Percentiles rank a stretch among this genome's conserved stretches.
These are phyloP conservation scores for Durio zibethinus DNA, from an alignment of 345 rosid genomes.

Conservation along the genomic window DNA sequence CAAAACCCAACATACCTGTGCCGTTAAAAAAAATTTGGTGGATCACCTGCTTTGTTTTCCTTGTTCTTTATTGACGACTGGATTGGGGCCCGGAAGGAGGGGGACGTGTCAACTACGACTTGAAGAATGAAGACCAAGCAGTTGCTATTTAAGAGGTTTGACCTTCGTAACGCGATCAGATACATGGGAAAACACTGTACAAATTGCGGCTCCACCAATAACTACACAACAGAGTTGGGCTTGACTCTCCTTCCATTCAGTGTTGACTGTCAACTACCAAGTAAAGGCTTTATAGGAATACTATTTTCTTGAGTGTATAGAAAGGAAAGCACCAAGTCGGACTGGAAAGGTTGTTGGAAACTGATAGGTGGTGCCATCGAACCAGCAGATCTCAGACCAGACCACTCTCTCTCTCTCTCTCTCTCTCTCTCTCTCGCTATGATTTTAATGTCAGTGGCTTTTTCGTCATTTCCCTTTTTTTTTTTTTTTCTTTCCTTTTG, in stretches of 20 bases:
- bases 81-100: too few species aligned
- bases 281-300: neutral
- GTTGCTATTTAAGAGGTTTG: too few species aligned
- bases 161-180: too few species aligned
- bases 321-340: neutral
- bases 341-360: neutral
- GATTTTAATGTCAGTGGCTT: neutral
- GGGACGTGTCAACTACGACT: too few species aligned
- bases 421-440: too few species aligned
- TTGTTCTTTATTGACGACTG: too few species aligned
- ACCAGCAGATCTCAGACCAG: neutral
- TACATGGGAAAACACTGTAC: neutral
- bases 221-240: too few species aligned
- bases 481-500: neutral
- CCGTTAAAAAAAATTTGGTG: too few species aligned
- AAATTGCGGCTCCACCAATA: neutral
- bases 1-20: too few species aligned
- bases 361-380: neutral
- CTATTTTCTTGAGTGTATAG: neutral
- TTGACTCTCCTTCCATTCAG: neutral
- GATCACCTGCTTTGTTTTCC: too few species aligned
- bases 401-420: neutral
- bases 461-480: neutral
- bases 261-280: neutral
- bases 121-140: too few species aligned